Conservation (phyloP, 2,329 filamentous ascomycete species). For the Alternaria atra region DNA sequence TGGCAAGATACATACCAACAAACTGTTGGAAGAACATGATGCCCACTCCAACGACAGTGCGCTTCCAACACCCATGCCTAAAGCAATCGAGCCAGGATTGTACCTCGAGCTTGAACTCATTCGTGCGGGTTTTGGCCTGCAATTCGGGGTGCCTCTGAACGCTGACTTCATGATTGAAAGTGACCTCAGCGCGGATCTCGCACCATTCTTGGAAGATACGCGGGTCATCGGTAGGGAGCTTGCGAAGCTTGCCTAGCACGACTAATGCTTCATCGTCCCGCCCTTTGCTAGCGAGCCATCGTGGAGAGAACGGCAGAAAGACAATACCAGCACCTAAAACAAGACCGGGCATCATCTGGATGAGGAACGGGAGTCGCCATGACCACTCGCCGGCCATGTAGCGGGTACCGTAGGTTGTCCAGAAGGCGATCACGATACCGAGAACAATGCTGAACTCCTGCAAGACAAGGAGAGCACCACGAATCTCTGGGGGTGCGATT, state of each 20-base stretch:
- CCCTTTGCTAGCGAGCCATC: constrained; percentile 60
- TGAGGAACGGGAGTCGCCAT: constrained; percentile 58
- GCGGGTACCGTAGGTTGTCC: constrained; percentile 63
- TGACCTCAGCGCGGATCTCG: constrained; percentile 63
- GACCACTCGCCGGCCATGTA: constrained; percentile 54
- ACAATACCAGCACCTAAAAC: constrained; percentile 53
- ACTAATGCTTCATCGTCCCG: constrained; percentile 59
- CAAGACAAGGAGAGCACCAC: constrained; percentile 60
- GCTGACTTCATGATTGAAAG: constrained; percentile 60
- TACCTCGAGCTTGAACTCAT: constrained; percentile 56
- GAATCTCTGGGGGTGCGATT: constrained; percentile 60
- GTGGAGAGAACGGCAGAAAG: constrained; percentile 64
- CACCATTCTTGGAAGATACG: constrained; percentile 63
- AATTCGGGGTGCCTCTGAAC: constrained; percentile 49
- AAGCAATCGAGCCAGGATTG: constrained; percentile 60
- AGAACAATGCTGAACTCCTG: constrained; percentile 59
- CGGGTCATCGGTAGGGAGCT: constrained; percentile 58
- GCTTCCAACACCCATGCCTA: constrained; percentile 54
- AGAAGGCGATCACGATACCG: constrained; percentile 62
- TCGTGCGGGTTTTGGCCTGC: constrained; percentile 39
- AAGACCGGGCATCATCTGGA: constrained; percentile 57
- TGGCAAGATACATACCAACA: constrained; percentile 40
- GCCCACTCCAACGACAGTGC: constrained; percentile 53
- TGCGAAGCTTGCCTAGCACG: constrained; percentile 60
- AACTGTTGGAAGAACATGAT: constrained; percentile 57